Evolutionary conservation across 257 asterid genomes (phyloP), one percentile per base, ranked within the genome.

Genomic region (Capsicum chinense): DNA sequence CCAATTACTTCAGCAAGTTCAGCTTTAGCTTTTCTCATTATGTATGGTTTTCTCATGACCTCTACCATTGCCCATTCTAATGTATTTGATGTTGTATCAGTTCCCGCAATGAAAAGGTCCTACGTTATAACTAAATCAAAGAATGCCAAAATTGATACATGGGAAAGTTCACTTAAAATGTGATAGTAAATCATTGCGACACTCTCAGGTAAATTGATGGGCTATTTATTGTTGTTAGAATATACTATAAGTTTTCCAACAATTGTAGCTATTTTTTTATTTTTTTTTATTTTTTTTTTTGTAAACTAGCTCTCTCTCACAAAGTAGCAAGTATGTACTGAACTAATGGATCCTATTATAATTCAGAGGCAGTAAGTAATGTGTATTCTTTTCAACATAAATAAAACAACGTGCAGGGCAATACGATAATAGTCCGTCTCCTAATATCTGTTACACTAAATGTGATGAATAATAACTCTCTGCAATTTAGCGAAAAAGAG

Each of bases 31-130:
- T 82, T 89, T 79, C 85, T 81, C 90, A 91, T 90, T 17, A 26
- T 83, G 33, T 89, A 88, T 3, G 98, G 97, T 37, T 89, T 93
- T 14, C 76, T 87, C 12, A 94, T 88, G 33, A 90, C 86, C 87
- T 93, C 98, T 11, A 94, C 89, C 98, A 93, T 92, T 39, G 97
- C 95, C 97, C 98, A 26, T 83, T 93, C 98, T 17, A 93, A 63
- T 8, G 98, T 92, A 91, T 81, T 91, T 9, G 95, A 92, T 0
- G 92, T 87, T 9, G 96, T 92, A 47, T 93, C 97, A 0, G 95
- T 92, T 60, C 98, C 95, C 0, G 97, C 97, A 0, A 70, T 85
- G 35, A 95, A 95, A 7, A 90, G 86, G 81, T 95, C 97, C 98
- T 93, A 87, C 14, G 48, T 59, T 15, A 59, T 81, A 9, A 19